phyloP scores from a whole-genome alignment of 257 asterid genomes.

The Handroanthus guayacan region DNA sequence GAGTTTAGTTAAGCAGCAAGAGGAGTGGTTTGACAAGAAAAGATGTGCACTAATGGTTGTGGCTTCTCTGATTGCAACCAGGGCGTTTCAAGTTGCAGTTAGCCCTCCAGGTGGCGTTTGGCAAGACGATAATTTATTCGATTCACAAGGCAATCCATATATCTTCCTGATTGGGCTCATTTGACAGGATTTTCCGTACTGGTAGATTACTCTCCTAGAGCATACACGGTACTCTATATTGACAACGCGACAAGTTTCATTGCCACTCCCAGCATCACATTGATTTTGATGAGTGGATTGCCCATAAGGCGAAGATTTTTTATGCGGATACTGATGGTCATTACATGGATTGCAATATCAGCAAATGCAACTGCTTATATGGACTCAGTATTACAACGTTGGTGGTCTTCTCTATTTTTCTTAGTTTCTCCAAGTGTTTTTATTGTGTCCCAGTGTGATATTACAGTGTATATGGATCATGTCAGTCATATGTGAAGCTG shows the following conservation, averaged over 20 bases:
- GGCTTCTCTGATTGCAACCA: conserved; percentile 43
- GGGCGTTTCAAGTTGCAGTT: conserved; percentile 43
- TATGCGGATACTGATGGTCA: conserved; percentile 41
- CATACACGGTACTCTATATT: neutral
- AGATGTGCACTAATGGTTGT: conserved; percentile 40
- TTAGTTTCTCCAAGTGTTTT: too few relatives aligned
- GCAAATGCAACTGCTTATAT: conserved; percentile 31
- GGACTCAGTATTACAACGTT: neutral
- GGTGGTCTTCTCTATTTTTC: neutral
- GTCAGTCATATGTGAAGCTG: too few relatives aligned
- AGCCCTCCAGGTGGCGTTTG: conserved; percentile 45
- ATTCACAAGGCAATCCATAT: neutral
- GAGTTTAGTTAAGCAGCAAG: neutral
- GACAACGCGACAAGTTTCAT: conserved; percentile 34
- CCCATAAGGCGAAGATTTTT: conserved; percentile 30
- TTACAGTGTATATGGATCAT: too few relatives aligned
- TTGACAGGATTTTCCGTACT: conserved; percentile 26
- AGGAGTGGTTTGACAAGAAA: conserved; percentile 27
- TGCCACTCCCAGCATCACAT: conserved; percentile 42
- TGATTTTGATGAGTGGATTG: conserved; percentile 42
- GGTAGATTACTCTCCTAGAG: neutral
- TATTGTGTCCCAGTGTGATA: too few relatives aligned
- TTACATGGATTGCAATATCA: conserved; percentile 45
- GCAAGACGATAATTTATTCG: conserved; percentile 23
- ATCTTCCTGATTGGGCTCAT: neutral